Evolutionary conservation across 352 stramenopile genomes (phyloP).

Genomic region (Blastocystis sp.): DNA sequence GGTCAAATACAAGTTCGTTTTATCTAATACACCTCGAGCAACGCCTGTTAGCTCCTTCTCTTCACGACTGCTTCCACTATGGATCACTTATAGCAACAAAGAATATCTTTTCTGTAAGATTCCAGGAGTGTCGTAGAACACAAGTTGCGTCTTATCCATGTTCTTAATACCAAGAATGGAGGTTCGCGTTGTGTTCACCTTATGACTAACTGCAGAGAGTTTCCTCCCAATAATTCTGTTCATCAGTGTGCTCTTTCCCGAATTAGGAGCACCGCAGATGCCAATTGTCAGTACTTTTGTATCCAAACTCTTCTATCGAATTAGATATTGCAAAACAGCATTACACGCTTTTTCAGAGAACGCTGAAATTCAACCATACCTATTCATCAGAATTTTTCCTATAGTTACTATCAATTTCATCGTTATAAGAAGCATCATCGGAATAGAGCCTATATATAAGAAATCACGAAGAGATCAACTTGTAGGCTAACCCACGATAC

Average conservation of each 20-base stretch:
- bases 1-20: slow-evolving; percentile 32
- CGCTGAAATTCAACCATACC: background rate
- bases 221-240: slow-evolving; percentile 42
- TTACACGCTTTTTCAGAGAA: background rate
- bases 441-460: too few relatives aligned
- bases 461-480: too few relatives aligned
- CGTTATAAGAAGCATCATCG: slow-evolving; percentile 11
- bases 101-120: slow-evolving; percentile 46
- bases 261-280: slow-evolving; percentile 41
- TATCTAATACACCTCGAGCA: background rate
- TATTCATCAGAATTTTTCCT: background rate
- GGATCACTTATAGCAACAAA: background rate
- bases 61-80: slow-evolving; percentile 46
- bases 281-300: slow-evolving; percentile 22
- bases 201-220: slow-evolving; percentile 52
- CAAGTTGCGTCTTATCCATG: slow-evolving; percentile 21
- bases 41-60: slow-evolving; percentile 52
- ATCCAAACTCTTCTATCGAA: background rate
- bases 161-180: slow-evolving; percentile 45
- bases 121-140: slow-evolving; percentile 49
- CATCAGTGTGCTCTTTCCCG: slow-evolving; percentile 48
- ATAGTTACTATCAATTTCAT: background rate
- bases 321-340: background rate
- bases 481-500: too few relatives aligned
- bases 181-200: slow-evolving; percentile 51